These are phyloP conservation scores for Apophysomyces trapeziformis DNA, from an alignment of 371 early-diverging fungal species.

Conservation along the genomic window DNA sequence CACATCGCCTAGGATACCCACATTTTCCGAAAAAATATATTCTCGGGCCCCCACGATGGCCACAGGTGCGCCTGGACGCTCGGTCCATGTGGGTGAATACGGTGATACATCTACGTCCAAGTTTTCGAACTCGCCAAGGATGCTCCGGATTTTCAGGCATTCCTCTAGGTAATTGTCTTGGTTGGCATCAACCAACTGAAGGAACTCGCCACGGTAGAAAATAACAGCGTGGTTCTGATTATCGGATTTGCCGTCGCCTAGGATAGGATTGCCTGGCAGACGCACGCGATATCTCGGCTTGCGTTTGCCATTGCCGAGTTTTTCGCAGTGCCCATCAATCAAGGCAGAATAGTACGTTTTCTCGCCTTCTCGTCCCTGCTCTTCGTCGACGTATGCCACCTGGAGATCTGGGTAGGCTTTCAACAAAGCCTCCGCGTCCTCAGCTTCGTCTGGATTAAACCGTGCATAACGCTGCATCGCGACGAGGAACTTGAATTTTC, in stretches of 20 bases:
- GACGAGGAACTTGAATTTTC: slow-evolving; percentile 86
- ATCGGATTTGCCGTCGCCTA: slow-evolving; percentile 92
- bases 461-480: slow-evolving; percentile 89
- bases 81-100: slow-evolving; percentile 60
- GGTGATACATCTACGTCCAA: slow-evolving; percentile 71
- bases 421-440: slow-evolving; percentile 79
- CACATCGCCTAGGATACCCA: slow-evolving; percentile 88
- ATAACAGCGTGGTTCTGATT: slow-evolving; percentile 90
- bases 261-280: slow-evolving; percentile 86
- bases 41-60: slow-evolving; percentile 93
- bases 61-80: slow-evolving; percentile 68
- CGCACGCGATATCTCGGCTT: slow-evolving; percentile 77
- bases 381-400: slow-evolving; percentile 84
- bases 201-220: slow-evolving; percentile 85
- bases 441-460: slow-evolving; percentile 77
- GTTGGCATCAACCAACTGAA: slow-evolving; percentile 89
- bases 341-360: slow-evolving; percentile 70
- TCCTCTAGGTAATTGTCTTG: slow-evolving; percentile 94
- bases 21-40: slow-evolving; percentile 88
- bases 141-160: slow-evolving; percentile 85
- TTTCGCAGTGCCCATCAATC: slow-evolving; percentile 76
- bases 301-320: slow-evolving; percentile 68
- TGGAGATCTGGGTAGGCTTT: slow-evolving; percentile 80
- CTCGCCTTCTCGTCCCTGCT: slow-evolving; percentile 57
- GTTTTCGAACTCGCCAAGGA: slow-evolving; percentile 88